Base-by-base conservation (phyloP, 2,329 filamentous ascomycete species). In the Annulohypoxylon truncatum region DNA sequence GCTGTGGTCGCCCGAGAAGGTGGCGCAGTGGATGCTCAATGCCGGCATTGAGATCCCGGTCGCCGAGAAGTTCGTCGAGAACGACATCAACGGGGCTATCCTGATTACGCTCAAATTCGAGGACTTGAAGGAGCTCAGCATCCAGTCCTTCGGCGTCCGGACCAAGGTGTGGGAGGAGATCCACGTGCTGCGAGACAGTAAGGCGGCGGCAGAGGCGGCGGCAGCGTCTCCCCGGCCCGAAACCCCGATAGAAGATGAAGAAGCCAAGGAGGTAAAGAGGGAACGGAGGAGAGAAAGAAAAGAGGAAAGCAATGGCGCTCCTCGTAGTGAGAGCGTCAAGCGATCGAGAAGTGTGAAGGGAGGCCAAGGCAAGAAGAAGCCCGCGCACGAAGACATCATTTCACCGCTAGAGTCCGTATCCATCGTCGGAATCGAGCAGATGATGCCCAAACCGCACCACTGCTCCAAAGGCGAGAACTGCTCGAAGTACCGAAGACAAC, bases 81-180 rank as follows among this genome's bases (percentile, higher is more conserved):
- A 99, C 78, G 95, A 99, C 76, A 97, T 99, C 77, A 93, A 91
- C 24, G 95, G 95, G 12, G 85, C 89, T 3, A 92, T 98, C 60
- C 82, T 98, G 18, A 89, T 97, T 55, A 94, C 95, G n/a, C 82
- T 99, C 44, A 94, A 97, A 76, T 94, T 95, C 72, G 93, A 97
- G 69, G 94, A 96, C 73, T 82, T 96, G 61, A 91, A 91, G 77
- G 92, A 96, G 79, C 85, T 96, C 15, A 90, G 90, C 70, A 95
- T 96, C 60, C 84, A 87, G 64, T 95, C 92, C 1, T 95, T 96
- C 75, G 92, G 92, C 44, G 91, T 94, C 72, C 85, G 92, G 65
- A 93, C 91, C 71, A 89, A 89, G 74, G 82, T 95, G 12, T 96
- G 92, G 92, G 89, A 90, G 73, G 89, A 94, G 76, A 92, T 96